Evolutionary conservation across 2,329 filamentous ascomycete genomes (phyloP), one percentile per base, ranked within the genome.

Genomic region (Claviceps citrina): DNA sequence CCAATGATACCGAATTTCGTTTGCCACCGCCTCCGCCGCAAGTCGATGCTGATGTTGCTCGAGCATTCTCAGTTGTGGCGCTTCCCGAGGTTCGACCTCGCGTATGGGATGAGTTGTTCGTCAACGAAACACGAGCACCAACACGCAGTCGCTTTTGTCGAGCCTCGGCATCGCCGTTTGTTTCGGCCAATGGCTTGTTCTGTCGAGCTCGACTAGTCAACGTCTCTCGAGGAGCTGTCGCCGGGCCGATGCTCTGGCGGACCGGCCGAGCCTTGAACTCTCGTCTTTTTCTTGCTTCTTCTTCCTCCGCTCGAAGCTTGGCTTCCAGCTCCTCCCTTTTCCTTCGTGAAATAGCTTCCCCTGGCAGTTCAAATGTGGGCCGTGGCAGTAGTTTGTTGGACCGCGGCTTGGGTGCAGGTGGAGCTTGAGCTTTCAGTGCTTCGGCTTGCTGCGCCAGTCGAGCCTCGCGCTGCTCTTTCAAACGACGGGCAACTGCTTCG

Each of bases 191-290:
- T n/a, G 48, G 48, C 46, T 65, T 68, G 44, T 56, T 65, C 47
- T 69, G 68, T 25, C 73, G 66, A 31, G 67, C 70, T 27, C 69
- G 68, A 54, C 75, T 79, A 30, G 74, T 60, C 46, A 67, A 55
- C 9, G 72, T 78, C 35, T 74, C 72, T 20, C 74, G 71, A 30
- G 73, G 71, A 4, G 63, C 46, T 5, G 63, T 54, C 34, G 57
- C 55, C 2, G 62, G 57, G 7, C 55, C 57, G 15, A 63, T 52
- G 40, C 61, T 68, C 39, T 62, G 57, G 31, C 68, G 67, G 28
- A 73, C 53, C 15, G 76, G 75, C 27, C 66, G 66, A 5, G 75
- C 76, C 54, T 77, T 80, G 62, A 79, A 79, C 49, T 78, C 72
- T 41, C 75, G 70, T 41, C 68, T 66, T 54, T 65, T 72, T 19